These are phyloP conservation scores for Ceratobasidium theobromae DNA, from an alignment of 1,284 basidiomycete species.

Conservation along the genomic window DNA sequence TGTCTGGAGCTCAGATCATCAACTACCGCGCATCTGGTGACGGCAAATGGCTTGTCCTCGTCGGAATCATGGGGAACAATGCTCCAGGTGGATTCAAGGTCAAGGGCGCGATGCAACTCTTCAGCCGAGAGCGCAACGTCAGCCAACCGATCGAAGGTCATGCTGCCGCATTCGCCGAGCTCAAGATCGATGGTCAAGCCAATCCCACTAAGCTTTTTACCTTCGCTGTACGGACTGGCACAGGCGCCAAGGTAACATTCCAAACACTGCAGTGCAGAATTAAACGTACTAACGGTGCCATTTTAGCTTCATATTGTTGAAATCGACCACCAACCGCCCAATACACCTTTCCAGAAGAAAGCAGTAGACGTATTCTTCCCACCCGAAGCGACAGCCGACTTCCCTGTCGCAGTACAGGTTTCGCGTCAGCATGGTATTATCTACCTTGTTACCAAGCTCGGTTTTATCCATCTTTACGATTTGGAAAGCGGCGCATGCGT, in stretches of 20 bases:
- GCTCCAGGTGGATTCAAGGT: constrained; percentile 94
- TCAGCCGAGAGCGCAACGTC: constrained; percentile 88
- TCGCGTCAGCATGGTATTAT: constrained; percentile 96
- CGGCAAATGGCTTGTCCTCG: constrained; percentile 96
- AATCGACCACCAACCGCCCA: constrained; percentile 94
- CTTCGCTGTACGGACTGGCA: constrained; percentile 93
- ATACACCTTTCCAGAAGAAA: constrained; percentile 97
- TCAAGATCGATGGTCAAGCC: constrained; percentile 86
- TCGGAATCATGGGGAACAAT: constrained; percentile 95
- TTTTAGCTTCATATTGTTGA: constrained; percentile 94
- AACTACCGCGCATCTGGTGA: constrained; percentile 93
- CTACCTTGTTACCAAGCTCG: constrained; percentile 98
- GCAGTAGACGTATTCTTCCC: constrained; percentile 99
- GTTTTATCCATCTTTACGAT: constrained; percentile 99
- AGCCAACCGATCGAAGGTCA: constrained; percentile 99
- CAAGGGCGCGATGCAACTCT: constrained; percentile 95
- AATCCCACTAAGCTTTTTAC: constrained; percentile 89
- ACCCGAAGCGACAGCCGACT: constrained; percentile 96
- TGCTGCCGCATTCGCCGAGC: constrained; percentile 92
- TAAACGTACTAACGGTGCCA: background rate
- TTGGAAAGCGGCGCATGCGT: constrained; percentile 98
- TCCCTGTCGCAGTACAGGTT: constrained; percentile 99
- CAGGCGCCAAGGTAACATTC: constrained; percentile 83
- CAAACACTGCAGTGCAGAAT: background rate
- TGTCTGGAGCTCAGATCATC: constrained; percentile 95